phyloP scores from a whole-genome alignment of 495 filamentous ascomycete species.

The Clavariopsis aquatica region DNA sequence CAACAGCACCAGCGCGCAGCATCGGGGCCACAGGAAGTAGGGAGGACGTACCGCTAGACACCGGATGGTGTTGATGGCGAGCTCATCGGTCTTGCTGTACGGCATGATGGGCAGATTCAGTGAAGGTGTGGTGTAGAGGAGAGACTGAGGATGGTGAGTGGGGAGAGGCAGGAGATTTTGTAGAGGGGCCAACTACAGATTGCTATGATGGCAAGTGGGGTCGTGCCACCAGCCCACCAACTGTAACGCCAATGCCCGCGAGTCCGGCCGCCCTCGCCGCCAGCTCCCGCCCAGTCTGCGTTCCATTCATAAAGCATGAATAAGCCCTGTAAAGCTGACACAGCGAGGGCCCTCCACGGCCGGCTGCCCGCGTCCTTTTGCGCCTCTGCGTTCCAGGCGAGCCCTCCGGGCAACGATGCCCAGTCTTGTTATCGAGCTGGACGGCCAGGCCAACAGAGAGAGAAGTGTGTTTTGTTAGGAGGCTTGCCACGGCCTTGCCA shows the following conservation, averaged over 20 bases:
- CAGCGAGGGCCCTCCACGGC: not conserved
- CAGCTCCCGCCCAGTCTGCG: not conserved
- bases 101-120: slow-evolving; percentile 66
- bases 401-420: too few relatives aligned
- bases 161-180: slow-evolving; percentile 18
- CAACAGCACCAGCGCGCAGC: not conserved
- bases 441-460: too few relatives aligned
- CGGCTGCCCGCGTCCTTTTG: not conserved
- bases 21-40: not conserved
- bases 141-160: slow-evolving; percentile 1
- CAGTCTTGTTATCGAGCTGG: too few relatives aligned
- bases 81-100: slow-evolving; percentile 80
- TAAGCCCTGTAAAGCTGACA: slow-evolving; percentile 4
- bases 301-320: slow-evolving; percentile 9
- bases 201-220: slow-evolving; percentile 19
- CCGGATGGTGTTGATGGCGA: slow-evolving; percentile 97
- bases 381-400: not conserved
- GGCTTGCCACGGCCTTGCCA: too few relatives aligned
- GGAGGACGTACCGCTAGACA: slow-evolving; percentile 79
- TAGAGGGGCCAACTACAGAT: slow-evolving; percentile 1
- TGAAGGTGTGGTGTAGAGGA: slow-evolving; percentile 9
- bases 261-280: not conserved
- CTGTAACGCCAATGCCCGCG: not conserved
- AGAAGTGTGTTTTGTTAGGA: too few relatives aligned
- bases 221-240: not conserved